Conservation (phyloP, 208 protist genomes). For the Wallacemonas collosoma region DNA sequence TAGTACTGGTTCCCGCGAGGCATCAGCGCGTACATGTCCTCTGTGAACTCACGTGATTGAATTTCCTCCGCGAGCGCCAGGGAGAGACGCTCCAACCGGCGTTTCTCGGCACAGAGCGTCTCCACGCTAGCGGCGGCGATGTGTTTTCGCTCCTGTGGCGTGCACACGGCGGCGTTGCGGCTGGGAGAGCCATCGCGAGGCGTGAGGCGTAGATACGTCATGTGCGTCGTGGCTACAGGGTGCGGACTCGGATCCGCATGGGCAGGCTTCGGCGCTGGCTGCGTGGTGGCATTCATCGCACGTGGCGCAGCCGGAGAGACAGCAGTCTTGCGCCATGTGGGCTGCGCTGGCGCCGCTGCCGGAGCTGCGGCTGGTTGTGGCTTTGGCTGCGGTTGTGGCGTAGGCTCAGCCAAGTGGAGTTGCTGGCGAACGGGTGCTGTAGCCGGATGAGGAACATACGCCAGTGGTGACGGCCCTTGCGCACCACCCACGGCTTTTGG, state of each 20-base stretch:
- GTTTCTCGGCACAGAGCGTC: conserved; percentile 3
- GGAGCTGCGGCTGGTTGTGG: not conserved
- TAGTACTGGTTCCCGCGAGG: conserved; percentile 17
- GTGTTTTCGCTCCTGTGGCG: not conserved
- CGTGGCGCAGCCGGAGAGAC: not conserved
- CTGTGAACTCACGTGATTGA: conserved; percentile 12
- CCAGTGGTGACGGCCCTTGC: not conserved
- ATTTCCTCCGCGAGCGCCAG: conserved; percentile 9
- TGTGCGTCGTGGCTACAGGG: not conserved
- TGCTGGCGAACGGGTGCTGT: not conserved
- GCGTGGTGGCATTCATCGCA: no score
- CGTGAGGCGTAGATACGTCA: not conserved
- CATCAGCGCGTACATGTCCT: conserved; percentile 9
- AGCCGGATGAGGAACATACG: not conserved
- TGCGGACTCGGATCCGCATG: not conserved
- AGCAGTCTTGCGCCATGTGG: not conserved
- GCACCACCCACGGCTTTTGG: not conserved
- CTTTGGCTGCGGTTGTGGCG: not conserved
- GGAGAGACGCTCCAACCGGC: conserved; percentile 10
- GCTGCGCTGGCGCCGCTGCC: not conserved
- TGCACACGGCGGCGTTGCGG: not conserved
- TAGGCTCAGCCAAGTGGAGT: not conserved
- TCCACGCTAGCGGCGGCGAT: not conserved
- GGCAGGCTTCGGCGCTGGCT: no score
- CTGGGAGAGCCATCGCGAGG: not conserved